A percentile compares a stretch with the other conserved stretches of the same genome.
These are phyloP conservation scores for Kluyveromyces aestuarii DNA, from an alignment of 805 yeast species.

Conservation along the genomic window DNA sequence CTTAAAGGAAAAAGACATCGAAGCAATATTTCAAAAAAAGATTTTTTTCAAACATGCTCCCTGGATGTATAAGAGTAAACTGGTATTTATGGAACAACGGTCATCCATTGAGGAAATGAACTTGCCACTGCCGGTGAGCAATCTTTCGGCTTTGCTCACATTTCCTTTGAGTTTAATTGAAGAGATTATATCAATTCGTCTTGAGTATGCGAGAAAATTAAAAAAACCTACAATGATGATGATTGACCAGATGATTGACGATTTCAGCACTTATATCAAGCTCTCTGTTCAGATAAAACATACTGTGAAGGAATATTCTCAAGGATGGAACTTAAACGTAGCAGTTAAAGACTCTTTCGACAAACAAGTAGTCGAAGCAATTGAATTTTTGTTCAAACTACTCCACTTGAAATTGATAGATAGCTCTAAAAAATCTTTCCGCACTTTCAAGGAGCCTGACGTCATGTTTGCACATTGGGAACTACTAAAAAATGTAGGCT, in stretches of 20 bases:
- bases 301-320: constrained; percentile 50
- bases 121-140: constrained; percentile 62
- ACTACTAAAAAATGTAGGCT: constrained; percentile 67
- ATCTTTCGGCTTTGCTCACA: constrained; percentile 52
- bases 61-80: constrained; percentile 73
- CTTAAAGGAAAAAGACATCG: constrained; percentile 71
- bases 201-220: constrained; percentile 68
- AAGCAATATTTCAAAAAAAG: constrained; percentile 59
- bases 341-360: constrained; percentile 59
- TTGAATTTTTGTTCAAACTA: constrained; percentile 59
- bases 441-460: constrained; percentile 87
- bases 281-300: constrained; percentile 69
- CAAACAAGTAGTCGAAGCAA: constrained; percentile 60
- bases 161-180: constrained; percentile 76
- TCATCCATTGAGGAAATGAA: constrained; percentile 57
- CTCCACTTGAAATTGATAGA: constrained; percentile 72
- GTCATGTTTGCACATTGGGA: constrained; percentile 78
- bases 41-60: constrained; percentile 64
- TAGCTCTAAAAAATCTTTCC: constrained; percentile 59
- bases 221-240: constrained; percentile 87
- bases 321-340: constrained; percentile 61
- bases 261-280: constrained; percentile 66
- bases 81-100: constrained; percentile 55
- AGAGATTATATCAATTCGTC: constrained; percentile 65
- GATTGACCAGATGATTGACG: constrained; percentile 89